Evolutionary conservation across 2,329 filamentous ascomycete genomes (phyloP), one percentile per base, ranked within the genome.

Genomic region (Blastomyces silverae): DNA sequence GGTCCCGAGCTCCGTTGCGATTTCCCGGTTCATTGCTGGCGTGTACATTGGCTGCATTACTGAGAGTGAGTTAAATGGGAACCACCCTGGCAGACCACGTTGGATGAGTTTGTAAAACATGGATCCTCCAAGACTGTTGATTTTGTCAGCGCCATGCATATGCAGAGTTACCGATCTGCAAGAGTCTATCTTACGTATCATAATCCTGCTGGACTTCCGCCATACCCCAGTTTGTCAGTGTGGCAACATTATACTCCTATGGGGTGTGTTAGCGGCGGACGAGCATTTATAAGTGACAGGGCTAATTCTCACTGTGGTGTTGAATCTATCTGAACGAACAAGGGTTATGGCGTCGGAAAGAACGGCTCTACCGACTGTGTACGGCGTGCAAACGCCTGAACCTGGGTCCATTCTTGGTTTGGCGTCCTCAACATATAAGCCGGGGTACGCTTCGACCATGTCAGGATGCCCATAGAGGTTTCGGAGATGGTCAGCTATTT

Each of bases 391-490:
- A 22, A 74, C 70, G 52, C 75, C 74, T 50, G 70, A 73, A 48
- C 75, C 74, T 17, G 75, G 75, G 50, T 68, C 71, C 70, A 74
- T 68, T 7, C 71, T 71, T 13, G 71, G 67, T 62, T 77, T 77
- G 5, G 73, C 72, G 65, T 76, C 75, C 65, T 77, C 75, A 31
- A 71, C 70, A 66, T 89, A 82, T 0, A 89, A 75, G 7, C 88
- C 87, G 0, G 87, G 87, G 70, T 90, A 89, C 6, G 89, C 78
- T 71, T 90, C 87, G 17, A 90, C 84, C 71, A 83, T 83, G 68
- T 89, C 86, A 0, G 85, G 85, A 60, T 86, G 79, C n/a, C 82
- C 80, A 73, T 89, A 88, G 17, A 88, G 76, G 68, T 83, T 79
- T 67, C 83, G 81, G 3, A 88, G 78, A 10, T 80, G 76, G 39